phyloP scores from a whole-genome alignment of 2,329 filamentous ascomycete genomes.

The Exophiala calicioides region DNA sequence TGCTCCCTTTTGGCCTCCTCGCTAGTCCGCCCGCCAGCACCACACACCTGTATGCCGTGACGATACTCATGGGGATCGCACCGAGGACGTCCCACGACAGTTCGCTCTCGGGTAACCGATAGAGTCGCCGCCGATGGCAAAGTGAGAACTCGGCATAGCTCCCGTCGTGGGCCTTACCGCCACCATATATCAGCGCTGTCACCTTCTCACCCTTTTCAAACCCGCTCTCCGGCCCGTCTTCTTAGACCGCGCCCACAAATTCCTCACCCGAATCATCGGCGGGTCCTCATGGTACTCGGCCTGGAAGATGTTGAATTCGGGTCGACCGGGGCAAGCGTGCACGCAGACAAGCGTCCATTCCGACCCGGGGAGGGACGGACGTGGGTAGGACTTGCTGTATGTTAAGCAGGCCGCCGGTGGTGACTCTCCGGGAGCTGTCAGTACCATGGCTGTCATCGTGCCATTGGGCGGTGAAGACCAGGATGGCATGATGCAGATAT shows the following conservation, averaged over 20 bases:
- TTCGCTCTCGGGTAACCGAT: background rate
- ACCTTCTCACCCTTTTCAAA: background rate
- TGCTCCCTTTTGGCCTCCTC: background rate
- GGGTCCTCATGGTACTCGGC: conserved; percentile 5
- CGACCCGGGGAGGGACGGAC: conserved; percentile 1
- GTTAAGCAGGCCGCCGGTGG: background rate
- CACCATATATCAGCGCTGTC: conserved; percentile 1
- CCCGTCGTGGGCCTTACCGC: conserved; percentile 6
- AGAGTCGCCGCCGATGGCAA: background rate
- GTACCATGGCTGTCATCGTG: conserved; percentile 5
- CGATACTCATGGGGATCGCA: conserved; percentile 7
- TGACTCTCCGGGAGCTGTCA: background rate
- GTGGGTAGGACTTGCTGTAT: background rate
- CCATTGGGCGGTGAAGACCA: conserved; percentile 3
- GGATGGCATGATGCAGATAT: conserved; percentile 39
- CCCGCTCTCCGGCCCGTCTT: background rate
- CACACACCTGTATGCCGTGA: conserved; percentile 4
- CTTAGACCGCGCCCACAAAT: conserved; percentile 5
- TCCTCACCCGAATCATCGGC: conserved; percentile 3
- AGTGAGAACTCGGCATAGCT: conserved; percentile 3
- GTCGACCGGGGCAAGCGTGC: background rate
- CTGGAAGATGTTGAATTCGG: conserved; percentile 11
- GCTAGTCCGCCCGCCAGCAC: conserved; percentile 3
- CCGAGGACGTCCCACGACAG: background rate
- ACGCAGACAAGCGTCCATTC: conserved; percentile 1